A percentile compares a stretch with the other conserved stretches of the same genome.
Evolutionary conservation across 495 filamentous ascomycete genomes (phyloP).

Genomic region (Penicillium salamii): DNA sequence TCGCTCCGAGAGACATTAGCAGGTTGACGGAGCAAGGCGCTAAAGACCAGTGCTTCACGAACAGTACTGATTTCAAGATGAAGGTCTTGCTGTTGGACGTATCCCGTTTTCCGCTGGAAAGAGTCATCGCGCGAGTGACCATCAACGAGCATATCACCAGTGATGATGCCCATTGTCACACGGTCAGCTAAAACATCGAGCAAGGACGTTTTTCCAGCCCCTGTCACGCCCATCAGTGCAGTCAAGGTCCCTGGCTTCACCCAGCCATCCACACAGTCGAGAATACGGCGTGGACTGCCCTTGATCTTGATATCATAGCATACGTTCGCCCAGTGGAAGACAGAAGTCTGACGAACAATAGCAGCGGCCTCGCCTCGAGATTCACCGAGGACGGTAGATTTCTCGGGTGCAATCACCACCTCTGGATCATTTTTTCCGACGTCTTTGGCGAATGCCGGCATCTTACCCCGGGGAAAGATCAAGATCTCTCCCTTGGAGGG

Average conservation of each 20-base stretch:
- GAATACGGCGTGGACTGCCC: slow-evolving; percentile 65
- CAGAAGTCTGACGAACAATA: slow-evolving; percentile 57
- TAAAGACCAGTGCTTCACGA: slow-evolving; percentile 77
- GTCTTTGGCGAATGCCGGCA: slow-evolving; percentile 57
- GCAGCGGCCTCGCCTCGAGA: slow-evolving; percentile 17
- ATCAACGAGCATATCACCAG: slow-evolving; percentile 82
- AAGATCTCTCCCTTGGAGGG: slow-evolving; percentile 87
- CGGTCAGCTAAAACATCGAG: slow-evolving; percentile 61
- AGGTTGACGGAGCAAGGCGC: slow-evolving; percentile 80
- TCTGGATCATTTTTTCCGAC: slow-evolving; percentile 37
- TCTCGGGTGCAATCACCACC: slow-evolving; percentile 37
- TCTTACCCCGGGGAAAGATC: slow-evolving; percentile 76
- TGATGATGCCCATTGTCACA: slow-evolving; percentile 82
- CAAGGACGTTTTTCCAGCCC: slow-evolving; percentile 61
- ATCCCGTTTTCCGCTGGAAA: slow-evolving; percentile 89
- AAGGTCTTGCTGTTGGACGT: slow-evolving; percentile 91
- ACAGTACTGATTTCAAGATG: slow-evolving; percentile 83
- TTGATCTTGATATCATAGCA: slow-evolving; percentile 91
- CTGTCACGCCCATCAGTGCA: slow-evolving; percentile 73
- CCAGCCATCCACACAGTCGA: slow-evolving; percentile 85
- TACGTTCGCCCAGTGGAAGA: slow-evolving; percentile 85
- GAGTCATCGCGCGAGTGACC: slow-evolving; percentile 69
- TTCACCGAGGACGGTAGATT: slow-evolving; percentile 6
- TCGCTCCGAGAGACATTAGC: slow-evolving; percentile 62
- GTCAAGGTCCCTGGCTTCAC: slow-evolving; percentile 88